These are phyloP conservation scores for Aegilops sharonensis DNA, from an alignment of 176 grass and related monocot genomes.

Conservation along the genomic window DNA sequence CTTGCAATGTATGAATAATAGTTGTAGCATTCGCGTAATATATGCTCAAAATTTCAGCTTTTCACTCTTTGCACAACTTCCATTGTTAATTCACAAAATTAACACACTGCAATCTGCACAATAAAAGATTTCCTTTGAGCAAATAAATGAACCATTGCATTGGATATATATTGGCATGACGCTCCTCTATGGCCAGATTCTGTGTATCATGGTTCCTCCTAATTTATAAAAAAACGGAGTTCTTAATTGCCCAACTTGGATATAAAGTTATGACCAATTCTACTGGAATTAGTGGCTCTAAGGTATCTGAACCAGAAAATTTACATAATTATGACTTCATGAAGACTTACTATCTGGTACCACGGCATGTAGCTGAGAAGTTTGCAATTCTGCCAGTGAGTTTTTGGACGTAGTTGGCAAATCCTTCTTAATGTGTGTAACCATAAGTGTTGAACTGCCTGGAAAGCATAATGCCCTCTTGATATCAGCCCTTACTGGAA, in stretches of 20 bases:
- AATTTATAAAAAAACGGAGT: neutral
- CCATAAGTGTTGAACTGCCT: slow-evolving; percentile 78
- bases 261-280: neutral
- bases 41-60: slow-evolving; percentile 14
- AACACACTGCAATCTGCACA: neutral
- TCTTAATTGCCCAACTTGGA: neutral
- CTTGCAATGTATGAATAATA: neutral
- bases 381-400: slow-evolving; percentile 5
- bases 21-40: neutral
- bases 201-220: neutral
- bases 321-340: slow-evolving; percentile 15
- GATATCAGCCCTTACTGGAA: slow-evolving; percentile 81
- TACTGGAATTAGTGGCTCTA: neutral
- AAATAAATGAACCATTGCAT: slow-evolving; percentile 10
- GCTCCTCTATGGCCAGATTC: neutral
- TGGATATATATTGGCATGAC: neutral
- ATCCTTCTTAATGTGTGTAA: slow-evolving; percentile 63
- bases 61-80: neutral
- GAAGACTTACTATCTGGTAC: slow-evolving; percentile 56
- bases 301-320: slow-evolving; percentile 9
- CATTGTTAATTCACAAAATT: slow-evolving; percentile 3
- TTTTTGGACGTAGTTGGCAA: slow-evolving; percentile 23
- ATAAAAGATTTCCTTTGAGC: neutral
- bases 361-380: slow-evolving; percentile 17
- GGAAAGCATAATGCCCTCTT: slow-evolving; percentile 83